phyloP scores from a whole-genome alignment of 2,329 filamentous ascomycete species.

The Aspergillus novoparasiticus region DNA sequence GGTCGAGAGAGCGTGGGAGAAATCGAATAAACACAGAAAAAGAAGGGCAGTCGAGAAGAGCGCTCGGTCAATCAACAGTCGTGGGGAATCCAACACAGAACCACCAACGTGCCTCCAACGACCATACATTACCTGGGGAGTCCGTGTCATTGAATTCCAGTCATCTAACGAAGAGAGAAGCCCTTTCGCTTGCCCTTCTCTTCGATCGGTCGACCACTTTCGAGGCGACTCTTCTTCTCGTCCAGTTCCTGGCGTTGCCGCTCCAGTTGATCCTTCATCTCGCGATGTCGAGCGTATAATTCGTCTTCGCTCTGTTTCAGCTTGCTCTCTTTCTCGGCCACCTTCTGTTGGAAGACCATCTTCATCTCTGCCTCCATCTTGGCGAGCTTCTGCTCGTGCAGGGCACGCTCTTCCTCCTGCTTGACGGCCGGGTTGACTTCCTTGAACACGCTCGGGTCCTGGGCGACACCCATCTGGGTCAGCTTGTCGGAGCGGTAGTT shows the following conservation, averaged over 20 bases:
- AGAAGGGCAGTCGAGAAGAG: constrained; percentile 28
- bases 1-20: constrained; percentile 33
- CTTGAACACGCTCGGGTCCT: constrained; percentile 99
- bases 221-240: constrained; percentile 95
- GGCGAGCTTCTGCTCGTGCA: constrained; percentile 99
- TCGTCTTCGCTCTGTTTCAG: constrained; percentile 99
- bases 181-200: constrained; percentile 99
- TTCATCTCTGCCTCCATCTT: constrained; percentile 99
- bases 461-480: constrained; percentile 95
- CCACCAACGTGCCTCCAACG: constrained; percentile 23
- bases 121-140: constrained; percentile 24
- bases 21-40: constrained; percentile 30
- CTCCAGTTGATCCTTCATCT: constrained; percentile 99
- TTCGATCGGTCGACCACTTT: constrained; percentile 93
- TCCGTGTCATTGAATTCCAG: constrained; percentile 19
- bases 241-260: constrained; percentile 92
- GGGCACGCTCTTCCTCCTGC: constrained; percentile 96
- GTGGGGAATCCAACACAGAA: constrained; percentile 30
- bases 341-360: constrained; percentile 99
- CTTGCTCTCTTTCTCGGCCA: constrained; percentile 99
- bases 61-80: constrained; percentile 31
- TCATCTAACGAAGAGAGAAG: constrained; percentile 86
- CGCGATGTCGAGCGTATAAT: constrained; percentile 93
- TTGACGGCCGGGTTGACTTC: constrained; percentile 99
- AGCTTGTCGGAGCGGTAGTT: constrained; percentile 99